Base-by-base conservation (phyloP, 208 protist species). In the Strigomonas galati region DNA sequence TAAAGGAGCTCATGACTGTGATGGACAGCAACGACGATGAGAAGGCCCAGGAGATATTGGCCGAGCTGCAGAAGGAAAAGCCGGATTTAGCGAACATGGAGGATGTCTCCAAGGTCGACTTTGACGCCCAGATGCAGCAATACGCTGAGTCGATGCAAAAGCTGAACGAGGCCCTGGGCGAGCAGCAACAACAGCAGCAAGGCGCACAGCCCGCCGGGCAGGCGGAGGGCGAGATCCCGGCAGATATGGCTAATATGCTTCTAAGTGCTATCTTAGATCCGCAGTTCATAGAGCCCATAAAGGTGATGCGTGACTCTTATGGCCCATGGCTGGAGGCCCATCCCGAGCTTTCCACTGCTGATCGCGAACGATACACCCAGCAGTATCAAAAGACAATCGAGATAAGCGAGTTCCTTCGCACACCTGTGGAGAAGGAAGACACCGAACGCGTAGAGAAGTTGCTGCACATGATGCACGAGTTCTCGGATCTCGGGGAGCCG, bases 401-500 rank as follows among this genome's bases (percentile, higher is more conserved):
- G 17, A 91, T 94, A 31, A 89, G 82, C 61, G 72, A 80, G 17
- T 71, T 91, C 61, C 60, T 94, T 19, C 51, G 65, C 1, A 69
- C 61, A 24, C 72, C 82, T 15, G 65, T 91, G 44, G 44, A 68
- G 59, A 69, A 68, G 44, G 69, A 78, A 21, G 80, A 90, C 65
- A 74, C 78, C 19, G 65, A 69, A 10, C 82, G 83, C 28, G 58
- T 90, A 5, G 67, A 63, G 10, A 48, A 62, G 21, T 63, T 93
- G 63, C 52, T 89, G 53, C 73, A 86, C 57, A 56, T 89, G 21
- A 84, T 90, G 76, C 73, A 87, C 72, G 69, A 90, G 69, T 90
- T 84, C 62, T 80, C 82, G 9, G 76, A 87, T 28, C 67, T 94
- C 10, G 84, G 80, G 14, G 75, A 86, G 32, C 81, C 82, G 5